These are phyloP conservation scores for Phytophthora colocasiae DNA, from an alignment of 352 stramenopile species.

Conservation along the genomic window DNA sequence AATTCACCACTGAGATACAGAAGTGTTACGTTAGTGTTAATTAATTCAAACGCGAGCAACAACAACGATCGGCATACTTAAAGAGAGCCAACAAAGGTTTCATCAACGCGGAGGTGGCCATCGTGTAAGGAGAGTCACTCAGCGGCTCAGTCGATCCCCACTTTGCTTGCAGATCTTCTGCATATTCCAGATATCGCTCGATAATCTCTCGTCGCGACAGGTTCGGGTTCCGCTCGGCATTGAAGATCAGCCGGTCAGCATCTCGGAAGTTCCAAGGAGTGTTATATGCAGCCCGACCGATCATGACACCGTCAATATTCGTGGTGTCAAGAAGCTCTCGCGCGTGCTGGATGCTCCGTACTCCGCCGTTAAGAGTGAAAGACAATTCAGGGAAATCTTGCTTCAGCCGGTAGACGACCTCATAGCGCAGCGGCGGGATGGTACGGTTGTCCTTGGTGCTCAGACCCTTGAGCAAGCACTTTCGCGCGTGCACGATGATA, in stretches of 20 bases:
- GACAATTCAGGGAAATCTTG: constrained; percentile 95
- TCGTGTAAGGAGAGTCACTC: constrained; percentile 63
- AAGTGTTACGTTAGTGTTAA: constrained; percentile 3
- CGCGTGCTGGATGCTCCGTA: constrained; percentile 93
- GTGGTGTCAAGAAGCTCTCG: constrained; percentile 86
- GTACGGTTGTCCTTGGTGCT: constrained; percentile 98
- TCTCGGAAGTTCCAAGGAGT: constrained; percentile 90
- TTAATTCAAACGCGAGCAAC: neutral
- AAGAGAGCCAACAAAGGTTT: constrained; percentile 83
- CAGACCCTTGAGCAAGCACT: constrained; percentile 96
- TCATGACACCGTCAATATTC: constrained; percentile 90
- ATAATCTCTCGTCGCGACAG: constrained; percentile 89
- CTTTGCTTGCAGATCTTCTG: constrained; percentile 73
- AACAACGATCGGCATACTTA: constrained; percentile 55
- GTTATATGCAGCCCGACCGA: constrained; percentile 90
- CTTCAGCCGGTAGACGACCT: constrained; percentile 94
- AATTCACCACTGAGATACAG: constrained; percentile 61
- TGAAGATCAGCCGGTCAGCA: constrained; percentile 87
- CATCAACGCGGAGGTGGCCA: constrained; percentile 82
- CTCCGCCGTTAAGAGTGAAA: constrained; percentile 98
- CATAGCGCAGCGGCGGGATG: constrained; percentile 97
- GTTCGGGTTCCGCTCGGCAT: constrained; percentile 71
- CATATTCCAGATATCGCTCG: constrained; percentile 88
- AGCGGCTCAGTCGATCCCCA: constrained; percentile 66
- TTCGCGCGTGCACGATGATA: constrained; percentile 98